Conservation (phyloP, 345 rosid genomes). For the Isatis tinctoria region DNA sequence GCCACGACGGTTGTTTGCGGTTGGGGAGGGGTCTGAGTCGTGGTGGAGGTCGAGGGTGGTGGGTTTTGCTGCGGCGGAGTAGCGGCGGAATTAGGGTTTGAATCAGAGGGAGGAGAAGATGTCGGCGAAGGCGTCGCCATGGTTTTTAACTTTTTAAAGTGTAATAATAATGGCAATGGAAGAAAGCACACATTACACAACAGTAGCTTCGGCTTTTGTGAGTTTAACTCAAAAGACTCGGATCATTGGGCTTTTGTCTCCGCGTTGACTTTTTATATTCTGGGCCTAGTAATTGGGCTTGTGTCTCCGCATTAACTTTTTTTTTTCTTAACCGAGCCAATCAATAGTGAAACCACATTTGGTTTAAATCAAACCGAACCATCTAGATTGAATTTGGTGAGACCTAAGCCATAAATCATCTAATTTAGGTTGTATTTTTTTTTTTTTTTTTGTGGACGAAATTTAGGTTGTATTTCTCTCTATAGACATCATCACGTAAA, state of each 20-base stretch:
- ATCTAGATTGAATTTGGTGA: too few species aligned
- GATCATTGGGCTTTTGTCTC: slow-evolving; percentile 6
- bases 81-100: slow-evolving; percentile 30
- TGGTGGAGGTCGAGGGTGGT: neutral
- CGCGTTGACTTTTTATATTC: neutral
- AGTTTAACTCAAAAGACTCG: neutral
- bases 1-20: slow-evolving; percentile 14
- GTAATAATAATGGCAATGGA: neutral
- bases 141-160: neutral
- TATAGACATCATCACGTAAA: too few species aligned
- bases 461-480: too few species aligned
- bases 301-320: too few species aligned
- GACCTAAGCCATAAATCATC: too few species aligned
- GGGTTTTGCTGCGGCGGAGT: slow-evolving; percentile 7
- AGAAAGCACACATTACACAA: neutral
- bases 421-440: too few species aligned
- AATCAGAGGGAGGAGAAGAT: slow-evolving; percentile 20
- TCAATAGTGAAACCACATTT: too few species aligned
- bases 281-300: too few species aligned
- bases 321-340: too few species aligned
- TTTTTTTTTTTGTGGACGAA: too few species aligned
- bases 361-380: too few species aligned
- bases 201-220: neutral
- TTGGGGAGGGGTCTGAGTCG: neutral
- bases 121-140: slow-evolving; percentile 31